Conservation (phyloP, 2,329 filamentous ascomycete genomes). For the Colletotrichum incanum region DNA sequence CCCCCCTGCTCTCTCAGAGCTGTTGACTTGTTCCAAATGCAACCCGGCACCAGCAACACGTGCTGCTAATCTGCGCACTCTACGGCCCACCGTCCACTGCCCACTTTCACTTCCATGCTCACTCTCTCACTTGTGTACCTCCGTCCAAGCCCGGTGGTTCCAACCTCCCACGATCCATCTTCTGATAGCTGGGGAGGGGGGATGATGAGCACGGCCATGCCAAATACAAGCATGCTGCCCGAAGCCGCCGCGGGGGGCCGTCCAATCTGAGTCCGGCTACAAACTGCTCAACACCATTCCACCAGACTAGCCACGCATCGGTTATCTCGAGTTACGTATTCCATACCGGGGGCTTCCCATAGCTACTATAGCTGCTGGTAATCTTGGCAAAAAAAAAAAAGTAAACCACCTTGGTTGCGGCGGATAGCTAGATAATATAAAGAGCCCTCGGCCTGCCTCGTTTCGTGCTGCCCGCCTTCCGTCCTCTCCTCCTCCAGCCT, state of each 20-base stretch:
- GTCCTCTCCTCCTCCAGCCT: neutral
- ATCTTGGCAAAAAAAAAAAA: constrained; percentile 22
- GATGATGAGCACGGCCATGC: constrained; percentile 13
- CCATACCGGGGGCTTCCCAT: neutral
- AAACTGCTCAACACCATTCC: constrained; percentile 2
- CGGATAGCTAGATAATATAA: constrained; percentile 34
- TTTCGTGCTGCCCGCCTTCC: neutral
- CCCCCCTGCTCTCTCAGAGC: neutral
- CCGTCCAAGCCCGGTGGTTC: too few relatives aligned
- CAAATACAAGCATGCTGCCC: constrained; percentile 38
- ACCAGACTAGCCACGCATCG: neutral
- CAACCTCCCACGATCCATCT: neutral
- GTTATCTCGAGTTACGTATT: constrained; percentile 17
- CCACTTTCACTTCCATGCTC: neutral
- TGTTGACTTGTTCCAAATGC: neutral
- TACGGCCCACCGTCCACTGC: neutral
- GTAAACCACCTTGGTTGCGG: neutral
- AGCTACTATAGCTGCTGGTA: neutral
- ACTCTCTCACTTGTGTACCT: neutral
- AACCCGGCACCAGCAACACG: constrained; percentile 20
- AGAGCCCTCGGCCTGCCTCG: neutral
- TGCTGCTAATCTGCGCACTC: constrained; percentile 22
- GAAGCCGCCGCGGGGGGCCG: neutral
- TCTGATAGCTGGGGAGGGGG: neutral
- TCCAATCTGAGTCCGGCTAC: constrained; percentile 10